A percentile compares a stretch with the other conserved stretches of the same genome.
Evolutionary conservation across 208 protist genomes (phyloP).

Genomic region (Wallacemonas sp.): DNA sequence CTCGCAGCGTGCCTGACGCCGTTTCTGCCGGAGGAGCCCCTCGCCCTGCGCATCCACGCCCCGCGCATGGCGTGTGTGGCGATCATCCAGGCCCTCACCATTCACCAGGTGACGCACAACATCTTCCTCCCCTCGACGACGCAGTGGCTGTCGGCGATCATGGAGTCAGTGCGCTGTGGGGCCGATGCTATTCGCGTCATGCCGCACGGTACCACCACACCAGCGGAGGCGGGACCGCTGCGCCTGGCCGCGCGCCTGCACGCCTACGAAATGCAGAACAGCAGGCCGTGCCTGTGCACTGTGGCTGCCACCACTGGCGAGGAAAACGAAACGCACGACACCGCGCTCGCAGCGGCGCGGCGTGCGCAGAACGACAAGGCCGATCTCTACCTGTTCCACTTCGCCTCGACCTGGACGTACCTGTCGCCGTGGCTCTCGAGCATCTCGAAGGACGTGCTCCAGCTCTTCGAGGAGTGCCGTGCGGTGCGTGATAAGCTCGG

Average conservation of each 20-base stretch:
- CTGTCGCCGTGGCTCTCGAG: neutral
- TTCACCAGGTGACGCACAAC: conserved; percentile 66
- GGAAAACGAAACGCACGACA: neutral
- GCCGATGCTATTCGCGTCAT: conserved; percentile 28
- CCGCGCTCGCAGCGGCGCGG: neutral
- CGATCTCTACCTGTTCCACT: conserved; percentile 8
- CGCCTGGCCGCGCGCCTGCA: neutral
- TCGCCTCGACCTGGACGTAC: neutral
- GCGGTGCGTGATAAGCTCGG: neutral
- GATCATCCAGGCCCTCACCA: conserved; percentile 82
- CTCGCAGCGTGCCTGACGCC: neutral
- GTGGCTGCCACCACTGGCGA: neutral
- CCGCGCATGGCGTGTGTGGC: conserved; percentile 27
- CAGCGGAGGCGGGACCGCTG: too few relatives aligned
- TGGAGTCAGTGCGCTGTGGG: conserved; percentile 38
- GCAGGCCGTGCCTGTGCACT: neutral
- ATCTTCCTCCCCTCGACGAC: conserved; percentile 37
- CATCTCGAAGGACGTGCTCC: conserved; percentile 2
- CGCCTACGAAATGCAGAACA: neutral
- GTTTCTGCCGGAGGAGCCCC: conserved; percentile 9
- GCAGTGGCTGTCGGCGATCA: conserved; percentile 35
- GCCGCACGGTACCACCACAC: conserved; percentile 17
- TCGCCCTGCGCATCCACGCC: neutral
- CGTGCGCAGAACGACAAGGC: neutral
- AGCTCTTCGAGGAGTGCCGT: conserved; percentile 10